phyloP scores from a whole-genome alignment of 2,329 filamentous ascomycete species.

The Colletotrichum camelliae region DNA sequence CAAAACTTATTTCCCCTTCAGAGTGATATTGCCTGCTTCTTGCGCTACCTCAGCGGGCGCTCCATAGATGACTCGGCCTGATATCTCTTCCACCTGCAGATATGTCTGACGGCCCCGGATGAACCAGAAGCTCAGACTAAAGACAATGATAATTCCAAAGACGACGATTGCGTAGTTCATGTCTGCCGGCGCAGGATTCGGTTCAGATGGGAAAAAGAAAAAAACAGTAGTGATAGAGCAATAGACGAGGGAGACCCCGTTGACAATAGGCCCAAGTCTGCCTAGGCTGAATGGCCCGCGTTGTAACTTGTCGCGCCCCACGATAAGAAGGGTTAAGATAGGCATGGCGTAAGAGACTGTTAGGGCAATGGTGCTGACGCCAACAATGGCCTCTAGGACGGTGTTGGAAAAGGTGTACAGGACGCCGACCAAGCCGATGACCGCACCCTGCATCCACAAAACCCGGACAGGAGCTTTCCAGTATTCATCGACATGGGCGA shows the following conservation, averaged over 20 bases:
- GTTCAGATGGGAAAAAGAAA: constrained; percentile 56
- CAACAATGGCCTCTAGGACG: constrained; percentile 58
- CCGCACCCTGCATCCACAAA: constrained; percentile 55
- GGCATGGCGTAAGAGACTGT: constrained; percentile 51
- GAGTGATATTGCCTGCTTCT: background rate
- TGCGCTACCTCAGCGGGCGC: background rate
- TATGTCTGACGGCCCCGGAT: constrained; percentile 47
- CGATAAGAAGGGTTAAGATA: background rate
- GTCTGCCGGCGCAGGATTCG: constrained; percentile 48
- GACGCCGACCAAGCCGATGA: constrained; percentile 51
- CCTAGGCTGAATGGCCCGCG: background rate
- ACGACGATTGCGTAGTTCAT: constrained; percentile 65
- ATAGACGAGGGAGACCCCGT: constrained; percentile 56
- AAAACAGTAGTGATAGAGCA: constrained; percentile 58
- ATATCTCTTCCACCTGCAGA: background rate
- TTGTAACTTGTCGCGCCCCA: background rate
- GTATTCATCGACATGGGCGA: constrained; percentile 46
- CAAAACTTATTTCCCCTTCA: background rate
- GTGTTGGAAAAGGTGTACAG: constrained; percentile 60
- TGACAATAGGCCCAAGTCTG: constrained; percentile 32
- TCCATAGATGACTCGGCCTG: background rate
- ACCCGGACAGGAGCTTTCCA: constrained; percentile 60
- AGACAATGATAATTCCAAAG: constrained; percentile 58
- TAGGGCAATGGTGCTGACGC: constrained; percentile 61
- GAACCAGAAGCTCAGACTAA: constrained; percentile 56